These are phyloP conservation scores for Hortaea werneckii DNA, from an alignment of 2,329 filamentous ascomycete species.

Conservation along the genomic window DNA sequence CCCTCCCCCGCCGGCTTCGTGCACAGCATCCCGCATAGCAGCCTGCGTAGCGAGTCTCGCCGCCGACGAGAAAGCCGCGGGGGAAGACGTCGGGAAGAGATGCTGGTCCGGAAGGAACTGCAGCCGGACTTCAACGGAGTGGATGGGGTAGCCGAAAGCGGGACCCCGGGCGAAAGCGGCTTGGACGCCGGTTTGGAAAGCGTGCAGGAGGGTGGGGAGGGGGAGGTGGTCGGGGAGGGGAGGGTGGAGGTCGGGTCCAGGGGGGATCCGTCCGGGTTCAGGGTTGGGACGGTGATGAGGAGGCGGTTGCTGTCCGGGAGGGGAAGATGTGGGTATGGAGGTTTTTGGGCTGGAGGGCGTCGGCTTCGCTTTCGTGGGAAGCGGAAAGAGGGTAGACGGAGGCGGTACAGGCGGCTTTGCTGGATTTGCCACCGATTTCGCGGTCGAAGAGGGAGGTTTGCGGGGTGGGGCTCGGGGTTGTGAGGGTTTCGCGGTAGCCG, in stretches of 20 bases:
- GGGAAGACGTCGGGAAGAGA: constrained; percentile 56
- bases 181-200: constrained; percentile 67
- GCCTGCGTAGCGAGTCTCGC: constrained; percentile 57
- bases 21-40: constrained; percentile 51
- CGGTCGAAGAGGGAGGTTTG: constrained; percentile 51
- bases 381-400: constrained; percentile 38
- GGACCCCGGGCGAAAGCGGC: constrained; percentile 81
- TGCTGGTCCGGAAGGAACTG: constrained; percentile 48
- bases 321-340: constrained; percentile 18
- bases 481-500: constrained; percentile 80
- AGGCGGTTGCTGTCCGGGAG: constrained; percentile 62
- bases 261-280: constrained; percentile 33
- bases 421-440: constrained; percentile 66
- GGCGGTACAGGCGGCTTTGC: constrained; percentile 66
- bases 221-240: constrained; percentile 45
- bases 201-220: constrained; percentile 37
- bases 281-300: constrained; percentile 43
- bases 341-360: constrained; percentile 22
- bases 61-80: constrained; percentile 58
- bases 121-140: constrained; percentile 62
- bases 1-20: constrained; percentile 27
- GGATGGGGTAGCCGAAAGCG: constrained; percentile 66
- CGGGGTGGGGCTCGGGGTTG: constrained; percentile 49
- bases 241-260: constrained; percentile 13
- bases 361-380: background rate